These are phyloP conservation scores for Suhomyces choctaworum DNA, from an alignment of 1,139 yeast genomes.

Conservation along the genomic window DNA sequence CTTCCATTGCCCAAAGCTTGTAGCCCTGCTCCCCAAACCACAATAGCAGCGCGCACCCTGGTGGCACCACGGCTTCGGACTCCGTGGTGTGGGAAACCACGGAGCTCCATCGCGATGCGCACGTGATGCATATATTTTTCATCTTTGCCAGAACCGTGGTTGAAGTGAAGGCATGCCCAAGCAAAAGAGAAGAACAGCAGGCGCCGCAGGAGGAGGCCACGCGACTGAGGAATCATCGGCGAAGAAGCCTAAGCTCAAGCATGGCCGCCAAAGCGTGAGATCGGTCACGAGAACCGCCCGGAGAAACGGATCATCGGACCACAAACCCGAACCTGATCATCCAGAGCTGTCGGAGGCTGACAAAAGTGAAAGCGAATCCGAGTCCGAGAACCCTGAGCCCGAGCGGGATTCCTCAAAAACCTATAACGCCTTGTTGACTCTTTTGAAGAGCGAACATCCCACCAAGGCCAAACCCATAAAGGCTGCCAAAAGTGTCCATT, in stretches of 20 bases:
- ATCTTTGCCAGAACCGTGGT: background rate
- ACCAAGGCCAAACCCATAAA: slow-evolving; percentile 16
- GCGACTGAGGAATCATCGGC: too few relatives aligned
- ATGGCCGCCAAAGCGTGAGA: slow-evolving; percentile 62
- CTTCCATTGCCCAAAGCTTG: too few relatives aligned
- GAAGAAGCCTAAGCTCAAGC: slow-evolving; percentile 30
- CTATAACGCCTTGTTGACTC: slow-evolving; percentile 73
- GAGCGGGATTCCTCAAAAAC: slow-evolving; percentile 48
- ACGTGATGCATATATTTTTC: slow-evolving; percentile 5
- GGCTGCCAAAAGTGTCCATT: slow-evolving; percentile 11
- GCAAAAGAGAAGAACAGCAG: slow-evolving; percentile 12
- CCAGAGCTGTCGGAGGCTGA: slow-evolving; percentile 18
- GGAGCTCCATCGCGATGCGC: background rate
- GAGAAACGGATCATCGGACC: slow-evolving; percentile 21
- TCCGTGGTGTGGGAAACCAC: background rate
- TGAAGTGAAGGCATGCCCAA: slow-evolving; percentile 15
- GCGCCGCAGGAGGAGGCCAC: slow-evolving; percentile 2
- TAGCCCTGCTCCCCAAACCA: too few relatives aligned
- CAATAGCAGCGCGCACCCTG: too few relatives aligned
- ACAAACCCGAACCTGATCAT: slow-evolving; percentile 8
- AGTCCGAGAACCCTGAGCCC: slow-evolving; percentile 16
- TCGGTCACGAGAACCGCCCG: slow-evolving; percentile 56
- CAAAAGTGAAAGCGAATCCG: slow-evolving; percentile 15
- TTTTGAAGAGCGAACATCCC: slow-evolving; percentile 57
- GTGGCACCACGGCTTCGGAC: too few relatives aligned